A percentile compares a stretch with the other conserved stretches of the same genome.
These are phyloP conservation scores for Clonostachys chloroleuca DNA, from an alignment of 2,329 filamentous ascomycete species.

Conservation along the genomic window DNA sequence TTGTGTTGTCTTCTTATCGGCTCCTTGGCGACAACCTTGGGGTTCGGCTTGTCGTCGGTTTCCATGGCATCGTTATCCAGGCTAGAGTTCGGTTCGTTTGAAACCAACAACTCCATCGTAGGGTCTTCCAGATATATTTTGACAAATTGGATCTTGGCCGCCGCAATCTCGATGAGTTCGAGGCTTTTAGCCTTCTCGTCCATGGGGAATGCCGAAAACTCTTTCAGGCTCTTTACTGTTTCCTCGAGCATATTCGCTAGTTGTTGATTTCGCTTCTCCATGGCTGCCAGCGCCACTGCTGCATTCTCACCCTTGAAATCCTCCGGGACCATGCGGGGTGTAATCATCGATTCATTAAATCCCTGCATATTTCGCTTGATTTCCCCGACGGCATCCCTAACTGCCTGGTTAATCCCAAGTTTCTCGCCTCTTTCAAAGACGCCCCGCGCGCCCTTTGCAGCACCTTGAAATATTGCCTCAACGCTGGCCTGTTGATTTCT, in stretches of 20 bases:
- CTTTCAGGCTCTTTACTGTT: constrained; percentile 59
- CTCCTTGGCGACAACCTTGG: no score
- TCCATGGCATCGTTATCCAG: constrained; percentile 1
- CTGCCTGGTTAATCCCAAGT: constrained; percentile 74
- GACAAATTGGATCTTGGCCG: constrained; percentile 61
- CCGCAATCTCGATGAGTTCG: constrained; percentile 52
- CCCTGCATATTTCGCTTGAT: constrained; percentile 71
- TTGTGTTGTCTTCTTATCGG: no score
- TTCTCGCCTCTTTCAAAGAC: constrained; percentile 71
- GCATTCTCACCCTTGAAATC: not conserved
- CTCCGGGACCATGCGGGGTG: constrained; percentile 14
- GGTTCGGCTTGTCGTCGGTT: not conserved
- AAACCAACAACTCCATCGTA: constrained; percentile 32
- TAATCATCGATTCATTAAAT: constrained; percentile 51
- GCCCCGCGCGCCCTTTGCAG: constrained; percentile 71
- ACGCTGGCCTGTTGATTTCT: constrained; percentile 57
- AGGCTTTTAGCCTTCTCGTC: constrained; percentile 43
- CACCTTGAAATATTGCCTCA: constrained; percentile 70
- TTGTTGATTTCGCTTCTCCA: constrained; percentile 63
- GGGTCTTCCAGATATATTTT: constrained; percentile 58
- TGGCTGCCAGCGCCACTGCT: constrained; percentile 32
- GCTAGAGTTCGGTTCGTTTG: not conserved
- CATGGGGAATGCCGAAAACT: constrained; percentile 45
- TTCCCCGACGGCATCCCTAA: constrained; percentile 77
- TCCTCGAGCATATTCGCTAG: constrained; percentile 66